Evolutionary conservation across 2,329 filamentous ascomycete genomes (phyloP).

Genomic region (Furcasterigmium sp.): DNA sequence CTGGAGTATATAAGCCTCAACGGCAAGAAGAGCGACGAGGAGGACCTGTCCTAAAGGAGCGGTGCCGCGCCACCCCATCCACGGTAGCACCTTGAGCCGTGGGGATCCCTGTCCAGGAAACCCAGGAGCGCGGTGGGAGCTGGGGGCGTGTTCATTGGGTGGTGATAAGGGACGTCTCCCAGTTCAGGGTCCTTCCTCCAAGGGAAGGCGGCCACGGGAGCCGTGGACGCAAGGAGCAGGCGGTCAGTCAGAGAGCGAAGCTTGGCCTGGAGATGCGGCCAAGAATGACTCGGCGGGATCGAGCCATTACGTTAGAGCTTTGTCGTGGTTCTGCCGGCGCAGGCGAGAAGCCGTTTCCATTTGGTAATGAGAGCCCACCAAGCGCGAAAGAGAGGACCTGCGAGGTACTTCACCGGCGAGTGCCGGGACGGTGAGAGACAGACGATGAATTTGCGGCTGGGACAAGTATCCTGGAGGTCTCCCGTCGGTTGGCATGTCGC

Average conservation of each 20-base stretch:
- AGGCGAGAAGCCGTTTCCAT: conserved; percentile 31
- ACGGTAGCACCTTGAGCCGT: too few relatives aligned
- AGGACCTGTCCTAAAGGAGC: too few relatives aligned
- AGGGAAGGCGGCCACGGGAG: neutral
- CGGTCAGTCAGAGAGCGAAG: neutral
- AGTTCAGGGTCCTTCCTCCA: neutral
- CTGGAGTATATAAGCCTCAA: too few relatives aligned
- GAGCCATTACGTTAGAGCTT: conserved; percentile 42
- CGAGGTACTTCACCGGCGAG: too few relatives aligned
- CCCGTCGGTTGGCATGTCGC: neutral
- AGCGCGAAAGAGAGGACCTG: neutral
- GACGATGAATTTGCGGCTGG: too few relatives aligned
- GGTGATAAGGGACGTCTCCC: conserved; percentile 22
- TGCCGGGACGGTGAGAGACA: too few relatives aligned
- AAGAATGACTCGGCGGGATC: conserved; percentile 24
- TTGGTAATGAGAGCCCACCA: conserved; percentile 39
- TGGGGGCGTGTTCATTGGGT: conserved; percentile 15
- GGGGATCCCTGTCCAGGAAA: neutral
- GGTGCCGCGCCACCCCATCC: too few relatives aligned
- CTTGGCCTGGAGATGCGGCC: neutral
- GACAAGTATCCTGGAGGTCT: neutral
- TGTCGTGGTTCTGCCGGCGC: conserved; percentile 22
- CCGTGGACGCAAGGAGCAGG: neutral
- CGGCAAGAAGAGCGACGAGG: too few relatives aligned
- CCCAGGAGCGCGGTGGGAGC: neutral